Evolutionary conservation across 140 eudicot species (phyloP), one percentile per base, ranked within the genome.

Genomic region (Cichorium intybus): DNA sequence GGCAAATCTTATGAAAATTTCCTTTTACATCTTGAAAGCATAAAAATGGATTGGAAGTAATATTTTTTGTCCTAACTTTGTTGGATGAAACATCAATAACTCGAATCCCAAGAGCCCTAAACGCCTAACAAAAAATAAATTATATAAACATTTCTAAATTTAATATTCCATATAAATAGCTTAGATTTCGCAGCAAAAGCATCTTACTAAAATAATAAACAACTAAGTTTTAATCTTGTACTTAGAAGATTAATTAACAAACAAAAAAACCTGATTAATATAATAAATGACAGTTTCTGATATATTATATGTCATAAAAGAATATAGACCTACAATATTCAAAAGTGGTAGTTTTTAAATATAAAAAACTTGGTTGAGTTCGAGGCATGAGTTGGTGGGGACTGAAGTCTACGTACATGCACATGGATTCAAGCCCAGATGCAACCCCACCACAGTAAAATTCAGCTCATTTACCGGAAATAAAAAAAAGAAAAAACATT

Each of bases 341-440:
- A 48, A 43, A 56, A 58, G 18, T 16, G 10, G 20, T n/a, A 16
- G n/a, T 54, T 11, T 24, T 24, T 64, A 64, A 45, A 56, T 26
- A 73, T 41, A 46, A 39, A 55, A 17, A n/a, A 33, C 39, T 60
- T 67, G 60, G 60, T 56, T 37, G 11, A 60, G 65, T 67, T 75
- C 65, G 75, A 75, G 80, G 80, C 65, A 68, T 67, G 62, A 75
- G 80, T 68, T 75, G 75, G 80, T 75, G 80, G 80, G 74, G 80
- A 75, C 75, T 60, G 53, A 15, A 75, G 80, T 75, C 75, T 75
- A 75, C 80, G 75, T 75, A 68, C 65, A 59, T 75, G 80, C 80
- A 75, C 75, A 75, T 75, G 80, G 75, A 75, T 68, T 60, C 65
- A 74, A 75, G 70, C 75, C 80, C 62, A 74, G 56, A 47, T 24